These are phyloP conservation scores for Candida silvatica DNA, from an alignment of 805 yeast species.

Conservation along the genomic window DNA sequence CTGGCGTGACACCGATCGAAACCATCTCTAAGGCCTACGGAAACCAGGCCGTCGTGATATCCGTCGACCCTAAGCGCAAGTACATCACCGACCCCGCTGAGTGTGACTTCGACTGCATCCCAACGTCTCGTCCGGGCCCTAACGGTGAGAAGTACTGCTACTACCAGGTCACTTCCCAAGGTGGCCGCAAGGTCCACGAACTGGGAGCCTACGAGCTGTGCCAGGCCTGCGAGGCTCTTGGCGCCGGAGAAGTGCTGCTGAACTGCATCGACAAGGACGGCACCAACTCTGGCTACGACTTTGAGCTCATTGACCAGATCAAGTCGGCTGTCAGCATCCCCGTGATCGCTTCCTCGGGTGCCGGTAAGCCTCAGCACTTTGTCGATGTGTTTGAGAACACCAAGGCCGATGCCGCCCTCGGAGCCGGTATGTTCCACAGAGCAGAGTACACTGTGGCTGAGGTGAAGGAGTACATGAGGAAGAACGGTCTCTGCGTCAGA, in stretches of 20 bases:
- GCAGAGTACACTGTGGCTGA: slow-evolving; percentile 83
- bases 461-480: slow-evolving; percentile 61
- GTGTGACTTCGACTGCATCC: slow-evolving; percentile 54
- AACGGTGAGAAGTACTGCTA: slow-evolving; percentile 83
- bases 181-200: slow-evolving; percentile 86
- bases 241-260: slow-evolving; percentile 91
- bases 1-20: slow-evolving; percentile 86
- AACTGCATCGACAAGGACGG: slow-evolving; percentile 98
- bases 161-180: slow-evolving; percentile 93
- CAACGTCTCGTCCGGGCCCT: slow-evolving; percentile 69
- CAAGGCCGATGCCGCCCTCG: slow-evolving; percentile 90
- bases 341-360: slow-evolving; percentile 96
- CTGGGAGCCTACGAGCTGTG: slow-evolving; percentile 89
- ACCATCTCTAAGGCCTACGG: slow-evolving; percentile 90
- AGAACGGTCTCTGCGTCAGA: slow-evolving; percentile 65
- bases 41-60: slow-evolving; percentile 93
- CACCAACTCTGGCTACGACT: slow-evolving; percentile 86
- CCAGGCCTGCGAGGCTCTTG: slow-evolving; percentile 80
- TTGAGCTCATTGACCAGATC: slow-evolving; percentile 73
- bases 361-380: slow-evolving; percentile 90
- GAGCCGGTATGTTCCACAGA: slow-evolving; percentile 98
- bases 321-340: slow-evolving; percentile 77
- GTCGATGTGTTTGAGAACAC: slow-evolving; percentile 79
- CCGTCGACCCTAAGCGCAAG: slow-evolving; percentile 93
- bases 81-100: slow-evolving; percentile 58